phyloP scores from a whole-genome alignment of 192 early-diverging fungal genomes.

The Coemansia sp. region DNA sequence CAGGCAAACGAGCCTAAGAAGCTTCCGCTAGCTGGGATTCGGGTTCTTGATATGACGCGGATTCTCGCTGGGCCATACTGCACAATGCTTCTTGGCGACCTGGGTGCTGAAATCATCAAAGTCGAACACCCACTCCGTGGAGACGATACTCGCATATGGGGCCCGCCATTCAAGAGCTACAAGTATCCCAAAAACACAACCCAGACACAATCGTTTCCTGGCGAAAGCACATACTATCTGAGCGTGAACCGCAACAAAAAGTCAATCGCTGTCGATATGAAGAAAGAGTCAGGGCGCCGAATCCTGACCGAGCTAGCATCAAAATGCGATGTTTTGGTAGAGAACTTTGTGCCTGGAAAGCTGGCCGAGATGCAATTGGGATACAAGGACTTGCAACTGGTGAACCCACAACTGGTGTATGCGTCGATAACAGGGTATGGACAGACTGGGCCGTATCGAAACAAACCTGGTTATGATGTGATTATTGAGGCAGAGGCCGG shows the following conservation, averaged over 20 bases:
- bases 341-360: constrained; percentile 92
- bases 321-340: constrained; percentile 79
- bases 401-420: constrained; percentile 85
- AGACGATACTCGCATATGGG: constrained; percentile 91
- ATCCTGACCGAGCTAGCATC: constrained; percentile 69
- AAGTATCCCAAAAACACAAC: background rate
- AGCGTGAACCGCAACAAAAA: constrained; percentile 91
- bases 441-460: constrained; percentile 76
- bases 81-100: constrained; percentile 75
- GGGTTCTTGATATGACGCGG: constrained; percentile 72
- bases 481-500: constrained; percentile 89
- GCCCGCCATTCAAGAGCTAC: constrained; percentile 58
- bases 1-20: background rate
- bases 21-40: constrained; percentile 64
- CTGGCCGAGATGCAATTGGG: constrained; percentile 73
- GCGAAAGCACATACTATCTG: constrained; percentile 88
- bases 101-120: constrained; percentile 90
- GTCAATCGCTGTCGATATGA: constrained; percentile 86
- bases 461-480: constrained; percentile 87
- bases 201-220: constrained; percentile 37
- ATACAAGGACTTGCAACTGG: constrained; percentile 62
- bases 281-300: constrained; percentile 59
- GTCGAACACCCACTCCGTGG: constrained; percentile 79
- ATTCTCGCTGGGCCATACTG: constrained; percentile 78
- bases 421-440: constrained; percentile 87